Base-by-base conservation (phyloP, 345 rosid species). In the Acer negundo region DNA sequence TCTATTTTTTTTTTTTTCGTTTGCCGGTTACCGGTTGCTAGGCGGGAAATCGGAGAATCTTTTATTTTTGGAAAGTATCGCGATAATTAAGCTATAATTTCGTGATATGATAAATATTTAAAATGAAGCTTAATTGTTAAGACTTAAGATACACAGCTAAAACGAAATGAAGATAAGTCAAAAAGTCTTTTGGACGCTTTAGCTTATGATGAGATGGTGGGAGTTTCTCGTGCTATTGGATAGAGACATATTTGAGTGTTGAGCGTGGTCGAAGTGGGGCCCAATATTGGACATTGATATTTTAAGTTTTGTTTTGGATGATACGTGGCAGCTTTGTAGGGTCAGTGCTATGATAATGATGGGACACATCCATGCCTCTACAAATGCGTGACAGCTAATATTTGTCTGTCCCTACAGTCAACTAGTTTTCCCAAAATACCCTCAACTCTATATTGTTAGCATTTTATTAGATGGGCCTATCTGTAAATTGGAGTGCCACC, bases 1-100 rank as follows among this genome's bases (percentile, higher is more conserved):
- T 72, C 22, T 40, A 23, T 58, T 72, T 78, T 73, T 53, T 20
- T 10, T 42, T 66, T 58, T 72, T 78, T 73, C 44, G 17, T 10
- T 31, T 17, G 6, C 65, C 77, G 78, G 78, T 85, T 70, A 76
- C 77, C 83, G 66, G 81, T 76, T 35, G 31, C 53, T 26, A 49
- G 62, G 84, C 82, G 82, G 84, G 81, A 82, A 82, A 67, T 44
- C 78, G 68, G 16, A 77, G 55, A 40, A 24, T 44, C 22, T 55
- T 55, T 47, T 67, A 5, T 40, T 72, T 20, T 44, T 72, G 10
- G 47, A 22, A 47, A 67, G 31, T 59, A 64, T 74, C 49, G 67
- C 72, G 67, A 24, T 4, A 35, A 19, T 55, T 23, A 9, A 10
- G 62, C 61, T n/a, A 17, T 72, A 42, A 22, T 70, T 65, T 78